Evolutionary conservation across 108 stramenopile species (phyloP), one percentile per base, ranked within the genome.

Genomic region (Cyclotella choctawhatcheeana): DNA sequence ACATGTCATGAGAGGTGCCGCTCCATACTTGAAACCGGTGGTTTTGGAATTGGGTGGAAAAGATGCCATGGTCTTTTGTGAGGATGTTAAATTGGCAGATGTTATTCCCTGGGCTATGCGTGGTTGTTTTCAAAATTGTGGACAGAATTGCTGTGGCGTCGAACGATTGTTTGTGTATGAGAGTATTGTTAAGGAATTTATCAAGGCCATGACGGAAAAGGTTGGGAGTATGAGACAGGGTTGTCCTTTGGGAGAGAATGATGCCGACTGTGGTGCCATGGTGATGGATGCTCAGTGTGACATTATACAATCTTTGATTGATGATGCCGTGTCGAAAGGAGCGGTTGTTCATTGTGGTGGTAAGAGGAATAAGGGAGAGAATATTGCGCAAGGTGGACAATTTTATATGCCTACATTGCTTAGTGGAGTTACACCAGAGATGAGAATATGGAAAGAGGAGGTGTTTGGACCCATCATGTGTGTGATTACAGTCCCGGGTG

Each of bases 401-500:
- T 99, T 99, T 86, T 99, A 95, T 84, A 69, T 85, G 74, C 99
- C 99, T 1, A 99, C 99, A 18, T 74, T 99, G 12, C 68, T 98
- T 29, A 91, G 89, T 65, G 96, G 89, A 29, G 90, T 99, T n/a
- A 95, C 97, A 13, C 33, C 84, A 25, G 87, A 92, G 26, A 97
- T 97, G 96, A 74, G 83, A 34, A 98, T 99, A 70, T 92, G 93
- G 60, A 88, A 96, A 70, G 95, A 99, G 72, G 99, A 99, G 80
- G 88, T 97, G 0, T 99, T 99, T 80, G 99, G 99, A 40, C 99
- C 99, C 14, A 93, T 99, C 83, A 98, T 99, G 98, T 89, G 93
- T 55, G 79, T 99, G 44, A 73, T 97, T 66, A 95, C 89, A 64
- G 96, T 97, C 20, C 88, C 91, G 17, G 78, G 82, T 48, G 82